Evolutionary conservation across 192 early-diverging fungal genomes (phyloP).

Genomic region (Thoreauomyces humboldtii): DNA sequence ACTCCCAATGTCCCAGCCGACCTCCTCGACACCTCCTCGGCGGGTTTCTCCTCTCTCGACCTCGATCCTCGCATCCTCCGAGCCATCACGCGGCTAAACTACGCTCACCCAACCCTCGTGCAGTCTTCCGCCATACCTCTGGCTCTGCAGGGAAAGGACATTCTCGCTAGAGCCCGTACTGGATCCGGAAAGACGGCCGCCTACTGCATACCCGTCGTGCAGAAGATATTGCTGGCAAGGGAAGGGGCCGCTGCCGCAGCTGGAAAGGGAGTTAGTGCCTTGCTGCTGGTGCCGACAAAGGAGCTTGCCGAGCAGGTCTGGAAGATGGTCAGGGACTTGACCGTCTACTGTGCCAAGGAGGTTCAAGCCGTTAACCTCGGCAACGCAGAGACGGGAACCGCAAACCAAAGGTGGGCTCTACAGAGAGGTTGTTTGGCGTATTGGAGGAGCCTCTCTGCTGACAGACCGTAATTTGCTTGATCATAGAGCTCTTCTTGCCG

Average conservation of each 20-base stretch:
- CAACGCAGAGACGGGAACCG: slow-evolving; percentile 32
- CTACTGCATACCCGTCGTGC: slow-evolving; percentile 85
- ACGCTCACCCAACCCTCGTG: slow-evolving; percentile 82
- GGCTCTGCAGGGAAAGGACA: slow-evolving; percentile 87
- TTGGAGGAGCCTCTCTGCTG: neutral
- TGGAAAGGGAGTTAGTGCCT: slow-evolving; percentile 38
- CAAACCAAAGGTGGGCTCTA: slow-evolving; percentile 30
- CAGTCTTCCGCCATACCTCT: slow-evolving; percentile 88
- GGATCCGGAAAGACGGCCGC: slow-evolving; percentile 98
- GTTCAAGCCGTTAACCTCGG: slow-evolving; percentile 69
- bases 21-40: slow-evolving; percentile 21
- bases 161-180: slow-evolving; percentile 88
- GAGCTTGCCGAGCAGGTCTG: slow-evolving; percentile 95
- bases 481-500: slow-evolving; percentile 72
- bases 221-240: slow-evolving; percentile 83
- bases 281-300: slow-evolving; percentile 92
- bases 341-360: slow-evolving; percentile 67
- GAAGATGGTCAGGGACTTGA: slow-evolving; percentile 68
- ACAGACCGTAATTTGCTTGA: neutral
- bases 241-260: slow-evolving; percentile 1
- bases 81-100: slow-evolving; percentile 80
- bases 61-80: slow-evolving; percentile 86
- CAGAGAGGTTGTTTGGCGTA: too few relatives aligned
- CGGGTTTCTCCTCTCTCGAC: slow-evolving; percentile 51
- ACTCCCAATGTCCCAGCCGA: slow-evolving; percentile 15